A percentile compares a stretch with the other conserved stretches of the same genome.
These are phyloP conservation scores for Daldinia sp. DNA, from an alignment of 2,329 filamentous ascomycete genomes.

Conservation along the genomic window DNA sequence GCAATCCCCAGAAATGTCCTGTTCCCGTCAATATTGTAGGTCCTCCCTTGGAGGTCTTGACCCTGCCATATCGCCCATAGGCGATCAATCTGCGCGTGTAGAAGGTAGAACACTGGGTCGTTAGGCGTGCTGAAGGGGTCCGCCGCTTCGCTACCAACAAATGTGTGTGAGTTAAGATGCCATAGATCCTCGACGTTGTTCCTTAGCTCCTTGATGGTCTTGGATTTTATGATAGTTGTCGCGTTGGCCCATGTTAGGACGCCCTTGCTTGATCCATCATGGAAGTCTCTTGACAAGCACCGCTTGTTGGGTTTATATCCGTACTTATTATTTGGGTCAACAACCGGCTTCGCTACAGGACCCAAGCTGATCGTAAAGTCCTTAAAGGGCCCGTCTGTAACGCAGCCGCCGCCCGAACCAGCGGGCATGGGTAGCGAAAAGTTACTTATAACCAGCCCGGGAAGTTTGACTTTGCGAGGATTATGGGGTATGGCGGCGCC, in stretches of 20 bases:
- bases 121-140: slow-evolving; percentile 45
- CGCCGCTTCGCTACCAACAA: slow-evolving; percentile 37
- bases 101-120: slow-evolving; percentile 42
- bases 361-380: slow-evolving; percentile 39
- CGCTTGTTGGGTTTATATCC: slow-evolving; percentile 37
- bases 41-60: slow-evolving; percentile 34
- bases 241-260: slow-evolving; percentile 42
- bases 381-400: slow-evolving; percentile 36
- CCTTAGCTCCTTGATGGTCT: slow-evolving; percentile 25
- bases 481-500: slow-evolving; percentile 27
- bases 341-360: slow-evolving; percentile 36
- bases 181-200: slow-evolving; percentile 37
- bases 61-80: slow-evolving; percentile 46
- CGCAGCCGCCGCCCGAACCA: slow-evolving; percentile 42
- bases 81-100: slow-evolving; percentile 44
- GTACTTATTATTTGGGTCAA: slow-evolving; percentile 38
- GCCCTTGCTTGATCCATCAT: slow-evolving; percentile 9
- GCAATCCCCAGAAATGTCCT: slow-evolving; percentile 38
- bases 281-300: slow-evolving; percentile 38
- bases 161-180: slow-evolving; percentile 41
- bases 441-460: slow-evolving; percentile 32
- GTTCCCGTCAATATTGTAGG: slow-evolving; percentile 42
- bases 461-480: slow-evolving; percentile 21
- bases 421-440: slow-evolving; percentile 28
- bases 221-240: slow-evolving; percentile 36